phyloP scores from a whole-genome alignment of 495 filamentous ascomycete species.

The Penicillium turbatum region DNA sequence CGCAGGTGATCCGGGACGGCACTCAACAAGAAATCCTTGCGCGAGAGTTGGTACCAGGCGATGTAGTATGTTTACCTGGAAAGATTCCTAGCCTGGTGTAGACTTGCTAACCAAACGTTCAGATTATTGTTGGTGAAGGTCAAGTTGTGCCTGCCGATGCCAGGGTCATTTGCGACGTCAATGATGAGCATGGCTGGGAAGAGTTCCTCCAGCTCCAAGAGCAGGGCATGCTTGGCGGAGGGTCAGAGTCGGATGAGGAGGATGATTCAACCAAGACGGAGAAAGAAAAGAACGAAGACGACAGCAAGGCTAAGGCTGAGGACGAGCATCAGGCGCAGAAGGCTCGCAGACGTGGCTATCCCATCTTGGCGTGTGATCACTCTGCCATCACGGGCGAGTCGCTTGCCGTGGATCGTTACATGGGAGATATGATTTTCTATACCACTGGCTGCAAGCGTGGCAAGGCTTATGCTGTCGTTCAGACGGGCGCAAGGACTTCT shows the following conservation, averaged over 20 bases:
- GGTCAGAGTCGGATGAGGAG: conserved; percentile 49
- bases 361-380: conserved; percentile 64
- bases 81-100: neutral
- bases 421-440: conserved; percentile 65
- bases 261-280: conserved; percentile 12
- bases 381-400: conserved; percentile 73
- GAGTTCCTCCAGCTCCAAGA: conserved; percentile 54
- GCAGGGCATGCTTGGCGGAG: conserved; percentile 52
- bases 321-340: conserved; percentile 15
- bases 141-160: conserved; percentile 66
- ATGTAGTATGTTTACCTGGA: conserved; percentile 56
- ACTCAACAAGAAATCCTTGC: conserved; percentile 63
- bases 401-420: conserved; percentile 67
- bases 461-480: conserved; percentile 62
- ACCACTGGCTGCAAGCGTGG: conserved; percentile 73
- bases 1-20: conserved; percentile 62
- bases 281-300: conserved; percentile 10
- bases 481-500: conserved; percentile 57
- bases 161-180: conserved; percentile 68
- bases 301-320: conserved; percentile 10
- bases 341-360: conserved; percentile 41
- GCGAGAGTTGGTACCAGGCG: conserved; percentile 72
- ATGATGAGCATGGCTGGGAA: conserved; percentile 60
- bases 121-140: conserved; percentile 65
- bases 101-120: conserved; percentile 30